A percentile compares a stretch with the other conserved stretches of the same genome.
Conservation (phyloP, 345 rosid genomes). For the Acer saccharum region DNA sequence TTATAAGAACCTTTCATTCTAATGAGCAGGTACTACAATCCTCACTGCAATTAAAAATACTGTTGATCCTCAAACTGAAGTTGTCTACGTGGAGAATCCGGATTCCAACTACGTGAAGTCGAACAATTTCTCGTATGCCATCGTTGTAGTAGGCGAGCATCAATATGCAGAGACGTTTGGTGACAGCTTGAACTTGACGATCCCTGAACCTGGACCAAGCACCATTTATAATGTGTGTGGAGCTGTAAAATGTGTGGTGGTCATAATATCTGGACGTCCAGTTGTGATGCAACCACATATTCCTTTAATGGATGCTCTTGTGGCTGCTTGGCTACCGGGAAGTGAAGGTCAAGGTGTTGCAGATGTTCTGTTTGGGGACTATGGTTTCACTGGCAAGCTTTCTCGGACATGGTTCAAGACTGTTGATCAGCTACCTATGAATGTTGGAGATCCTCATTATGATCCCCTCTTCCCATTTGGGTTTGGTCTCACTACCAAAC, state of each 20-base stretch:
- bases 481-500: conserved; percentile 47
- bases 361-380: conserved; percentile 48
- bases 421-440: conserved; percentile 73
- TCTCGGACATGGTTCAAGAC: conserved; percentile 69
- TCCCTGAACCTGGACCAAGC: conserved; percentile 40
- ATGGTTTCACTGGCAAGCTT: conserved; percentile 56
- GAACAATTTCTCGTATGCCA: conserved; percentile 41
- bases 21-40: conserved; percentile 51
- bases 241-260: conserved; percentile 40
- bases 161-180: conserved; percentile 49
- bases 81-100: conserved; percentile 41
- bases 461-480: conserved; percentile 70
- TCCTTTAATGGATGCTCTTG: conserved; percentile 36
- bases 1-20: neutral
- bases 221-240: conserved; percentile 46
- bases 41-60: conserved; percentile 42
- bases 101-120: conserved; percentile 38
- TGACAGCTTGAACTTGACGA: conserved; percentile 47
- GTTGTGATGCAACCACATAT: conserved; percentile 45
- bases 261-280: conserved; percentile 51
- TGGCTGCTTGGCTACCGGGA: conserved; percentile 64
- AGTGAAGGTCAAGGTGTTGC: conserved; percentile 61
- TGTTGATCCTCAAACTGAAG: conserved; percentile 33
- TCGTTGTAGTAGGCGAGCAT: conserved; percentile 50
- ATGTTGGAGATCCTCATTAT: conserved; percentile 60